Evolutionary conservation across 164 flowering plant species (phyloP), one percentile per base, ranked within the genome.

Genomic region (Vitis cinerea): DNA sequence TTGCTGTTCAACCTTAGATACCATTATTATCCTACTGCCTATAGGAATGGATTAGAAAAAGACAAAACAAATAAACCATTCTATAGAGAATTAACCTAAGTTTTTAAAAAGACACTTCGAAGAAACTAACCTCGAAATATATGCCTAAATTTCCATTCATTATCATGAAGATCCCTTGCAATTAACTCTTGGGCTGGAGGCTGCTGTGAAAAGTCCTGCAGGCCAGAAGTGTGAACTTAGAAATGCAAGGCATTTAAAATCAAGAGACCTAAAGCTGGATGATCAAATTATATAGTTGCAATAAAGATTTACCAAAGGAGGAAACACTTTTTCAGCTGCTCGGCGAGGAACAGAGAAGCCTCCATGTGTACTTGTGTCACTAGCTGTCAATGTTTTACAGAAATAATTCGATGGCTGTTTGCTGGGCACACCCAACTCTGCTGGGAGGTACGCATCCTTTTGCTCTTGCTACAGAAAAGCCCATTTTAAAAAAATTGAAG

Each of bases 341-440:
- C 98, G 87, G 11, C 98, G 93, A 68, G 98, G 98, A 64, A 93
- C 98, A 58, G 98, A 93, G 68, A 93, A 93, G 54, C 98, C 98
- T 54, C 98, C 98, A 85, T 93, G 98, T 59, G 97, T 93, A 71
- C 97, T 93, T 4, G 97, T 92, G 74, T 92, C 97, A 76, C 97
- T 92, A 10, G 97, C 97, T 2, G 97, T 92, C 82, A 92, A 81
- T 10, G 96, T 92, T 69, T 93, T 93, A 74, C 98, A 93, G 71
- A 93, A 93, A 74, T 91, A 93, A 72, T 88, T 93, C 44, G 90
- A 90, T 23, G 98, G 98, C 76, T 93, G 98, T 72, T 88, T 92
- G 83, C 86, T 88, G 27, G 85, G 83, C 48, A 66, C 64, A 59
- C 98, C 93, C 74, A 91, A 79, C 19, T 91, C 97, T 29, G 91